phyloP scores from a whole-genome alignment of 1,284 basidiomycete genomes.

The Pterulicium gracile region DNA sequence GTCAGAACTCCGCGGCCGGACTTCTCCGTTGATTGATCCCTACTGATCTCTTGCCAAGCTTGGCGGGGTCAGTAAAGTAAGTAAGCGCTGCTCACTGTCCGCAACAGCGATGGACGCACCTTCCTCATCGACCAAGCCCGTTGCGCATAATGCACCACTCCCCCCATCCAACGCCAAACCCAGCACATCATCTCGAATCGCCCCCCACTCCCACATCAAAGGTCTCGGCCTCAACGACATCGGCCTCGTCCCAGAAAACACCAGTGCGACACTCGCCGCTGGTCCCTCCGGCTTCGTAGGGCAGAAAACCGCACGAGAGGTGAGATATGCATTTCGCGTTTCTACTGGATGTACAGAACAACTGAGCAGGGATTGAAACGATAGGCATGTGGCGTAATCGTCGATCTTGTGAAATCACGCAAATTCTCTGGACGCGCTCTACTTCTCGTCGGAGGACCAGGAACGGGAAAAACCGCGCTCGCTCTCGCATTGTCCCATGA shows the following conservation, averaged over 20 bases:
- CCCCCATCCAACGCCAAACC: background rate
- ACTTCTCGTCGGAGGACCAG: conserved; percentile 82
- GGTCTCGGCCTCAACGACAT: conserved; percentile 87
- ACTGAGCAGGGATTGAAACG: conserved; percentile 1
- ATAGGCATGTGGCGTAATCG: conserved; percentile 86
- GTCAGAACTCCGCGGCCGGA: no score
- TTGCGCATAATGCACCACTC: conserved; percentile 4
- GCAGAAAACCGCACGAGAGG: conserved; percentile 86
- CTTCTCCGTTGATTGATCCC: no score
- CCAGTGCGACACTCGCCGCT: conserved; percentile 26
- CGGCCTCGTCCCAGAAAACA: conserved; percentile 65
- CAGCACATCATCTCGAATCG: conserved; percentile 49
- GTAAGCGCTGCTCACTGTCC: background rate
- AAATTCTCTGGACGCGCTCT: conserved; percentile 90
- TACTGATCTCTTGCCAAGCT: no score
- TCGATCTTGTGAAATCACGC: conserved; percentile 84
- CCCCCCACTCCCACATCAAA: conserved; percentile 92
- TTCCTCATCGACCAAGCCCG: conserved; percentile 1
- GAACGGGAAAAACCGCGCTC: conserved; percentile 93
- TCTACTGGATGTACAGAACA: conserved; percentile 8
- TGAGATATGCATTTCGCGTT: conserved; percentile 21
- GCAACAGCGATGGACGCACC: conserved; percentile 3
- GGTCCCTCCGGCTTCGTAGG: conserved; percentile 72
- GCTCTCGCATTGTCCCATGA: conserved; percentile 93
- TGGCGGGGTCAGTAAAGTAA: no score